These are phyloP conservation scores for Diaporthe humulicola DNA, from an alignment of 2,329 filamentous ascomycete species.

Conservation along the genomic window DNA sequence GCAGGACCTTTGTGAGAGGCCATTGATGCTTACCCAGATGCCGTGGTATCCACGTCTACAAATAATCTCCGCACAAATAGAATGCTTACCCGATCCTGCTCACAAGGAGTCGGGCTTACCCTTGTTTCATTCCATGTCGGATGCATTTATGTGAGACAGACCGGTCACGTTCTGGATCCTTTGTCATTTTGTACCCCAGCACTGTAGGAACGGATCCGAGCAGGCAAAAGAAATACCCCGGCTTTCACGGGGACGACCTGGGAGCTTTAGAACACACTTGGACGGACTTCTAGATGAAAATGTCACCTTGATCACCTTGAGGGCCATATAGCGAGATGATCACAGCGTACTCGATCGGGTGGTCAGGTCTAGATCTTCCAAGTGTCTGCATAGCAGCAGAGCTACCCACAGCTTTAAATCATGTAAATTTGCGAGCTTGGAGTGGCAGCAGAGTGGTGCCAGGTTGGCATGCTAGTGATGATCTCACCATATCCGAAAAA, in stretches of 20 bases:
- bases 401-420: background rate
- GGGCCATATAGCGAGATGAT: background rate
- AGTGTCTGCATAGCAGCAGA: background rate
- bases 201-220: background rate
- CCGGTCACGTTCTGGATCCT: background rate
- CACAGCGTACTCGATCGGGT: background rate
- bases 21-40: background rate
- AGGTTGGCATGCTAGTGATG: background rate
- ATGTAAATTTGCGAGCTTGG: background rate
- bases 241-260: background rate
- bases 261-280: background rate
- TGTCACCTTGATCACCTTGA: background rate
- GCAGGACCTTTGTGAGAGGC: background rate
- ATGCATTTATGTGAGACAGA: constrained; percentile 15
- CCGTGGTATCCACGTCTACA: background rate
- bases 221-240: background rate
- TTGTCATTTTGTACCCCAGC: background rate
- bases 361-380: background rate
- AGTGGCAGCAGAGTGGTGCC: background rate
- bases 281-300: background rate
- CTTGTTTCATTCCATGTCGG: background rate
- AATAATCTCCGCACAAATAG: background rate
- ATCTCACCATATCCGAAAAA: background rate
- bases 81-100: background rate
- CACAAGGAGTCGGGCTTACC: background rate